phyloP scores from a whole-genome alignment of 108 stramenopile species.

The Aurantiochytrium sp. region DNA sequence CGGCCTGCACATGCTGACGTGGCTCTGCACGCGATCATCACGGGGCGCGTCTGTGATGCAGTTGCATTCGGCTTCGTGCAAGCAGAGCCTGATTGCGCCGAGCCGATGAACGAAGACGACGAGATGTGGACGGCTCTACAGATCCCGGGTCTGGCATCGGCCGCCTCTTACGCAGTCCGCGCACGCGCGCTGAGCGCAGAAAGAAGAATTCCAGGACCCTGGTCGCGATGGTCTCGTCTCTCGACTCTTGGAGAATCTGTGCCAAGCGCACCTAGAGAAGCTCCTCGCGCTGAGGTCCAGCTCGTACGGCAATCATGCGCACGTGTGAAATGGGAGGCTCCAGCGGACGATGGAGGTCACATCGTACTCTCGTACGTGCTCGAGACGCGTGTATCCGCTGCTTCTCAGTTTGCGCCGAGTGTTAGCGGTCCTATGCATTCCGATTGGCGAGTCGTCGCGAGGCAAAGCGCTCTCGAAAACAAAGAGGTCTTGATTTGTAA shows the following conservation, averaged over 20 bases:
- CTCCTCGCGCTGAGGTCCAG: neutral
- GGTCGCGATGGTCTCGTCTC: neutral
- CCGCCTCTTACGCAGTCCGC: neutral
- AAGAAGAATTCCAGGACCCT: neutral
- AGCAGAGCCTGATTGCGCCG: neutral
- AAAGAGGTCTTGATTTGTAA: neutral
- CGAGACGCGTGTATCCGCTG: neutral
- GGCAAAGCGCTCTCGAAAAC: too few species aligned
- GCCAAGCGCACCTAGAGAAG: neutral
- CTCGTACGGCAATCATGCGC: neutral
- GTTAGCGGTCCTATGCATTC: neutral
- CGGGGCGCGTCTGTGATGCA: neutral
- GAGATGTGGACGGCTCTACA: neutral
- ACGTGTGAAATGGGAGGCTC: neutral
- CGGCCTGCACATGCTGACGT: neutral
- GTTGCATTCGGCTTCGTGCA: neutral
- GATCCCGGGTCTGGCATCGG: neutral
- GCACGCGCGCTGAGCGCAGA: neutral
- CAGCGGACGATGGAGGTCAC: neutral
- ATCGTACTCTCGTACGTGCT: neutral
- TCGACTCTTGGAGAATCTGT: neutral
- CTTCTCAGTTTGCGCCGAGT: neutral
- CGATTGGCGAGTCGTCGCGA: too few species aligned
- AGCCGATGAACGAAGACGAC: neutral
- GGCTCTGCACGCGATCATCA: neutral